phyloP scores from a whole-genome alignment of 1,139 yeast species.

The Wickerhamiella infanticola region DNA sequence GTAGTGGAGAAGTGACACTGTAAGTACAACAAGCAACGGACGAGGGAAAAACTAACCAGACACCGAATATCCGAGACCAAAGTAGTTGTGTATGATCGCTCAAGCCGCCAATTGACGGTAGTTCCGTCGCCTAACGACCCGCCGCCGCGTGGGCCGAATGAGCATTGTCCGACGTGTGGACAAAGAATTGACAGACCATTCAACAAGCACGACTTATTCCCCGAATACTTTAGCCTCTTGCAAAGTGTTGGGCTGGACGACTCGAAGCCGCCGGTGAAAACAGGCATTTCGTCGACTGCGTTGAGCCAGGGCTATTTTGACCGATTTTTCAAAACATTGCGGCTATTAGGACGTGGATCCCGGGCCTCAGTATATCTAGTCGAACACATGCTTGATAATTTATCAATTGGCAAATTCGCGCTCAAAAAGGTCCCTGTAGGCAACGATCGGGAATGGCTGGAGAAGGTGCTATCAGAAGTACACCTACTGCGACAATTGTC shows the following conservation, averaged over 20 bases:
- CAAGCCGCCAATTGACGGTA: not conserved
- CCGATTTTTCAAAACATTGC: constrained; percentile 41
- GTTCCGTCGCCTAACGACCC: not conserved
- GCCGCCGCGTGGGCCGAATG: not conserved
- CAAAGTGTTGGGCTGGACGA: not conserved
- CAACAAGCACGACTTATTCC: not conserved
- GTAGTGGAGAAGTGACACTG: constrained; percentile 1
- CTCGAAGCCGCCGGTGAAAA: not conserved
- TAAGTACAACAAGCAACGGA: not conserved
- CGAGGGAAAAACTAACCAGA: not conserved
- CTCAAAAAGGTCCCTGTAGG: constrained; percentile 76
- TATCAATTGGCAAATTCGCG: constrained; percentile 65
- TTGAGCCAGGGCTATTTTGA: constrained; percentile 65
- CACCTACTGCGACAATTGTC: constrained; percentile 38
- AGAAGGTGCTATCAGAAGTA: constrained; percentile 63
- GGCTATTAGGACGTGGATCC: constrained; percentile 60
- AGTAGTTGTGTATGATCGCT: not conserved
- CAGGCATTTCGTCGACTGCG: constrained; percentile 19
- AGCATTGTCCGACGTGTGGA: not conserved
- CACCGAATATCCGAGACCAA: not conserved
- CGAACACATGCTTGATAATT: constrained; percentile 57
- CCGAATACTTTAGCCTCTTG: not conserved
- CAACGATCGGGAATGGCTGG: constrained; percentile 48
- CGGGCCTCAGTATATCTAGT: constrained; percentile 76
- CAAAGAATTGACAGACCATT: not conserved